Percentiles rank a stretch among this genome's conserved stretches.
Evolutionary conservation across 225 moss, liverwort and hornwort genomes (phyloP).

Genomic region (Anthoceros angustus): DNA sequence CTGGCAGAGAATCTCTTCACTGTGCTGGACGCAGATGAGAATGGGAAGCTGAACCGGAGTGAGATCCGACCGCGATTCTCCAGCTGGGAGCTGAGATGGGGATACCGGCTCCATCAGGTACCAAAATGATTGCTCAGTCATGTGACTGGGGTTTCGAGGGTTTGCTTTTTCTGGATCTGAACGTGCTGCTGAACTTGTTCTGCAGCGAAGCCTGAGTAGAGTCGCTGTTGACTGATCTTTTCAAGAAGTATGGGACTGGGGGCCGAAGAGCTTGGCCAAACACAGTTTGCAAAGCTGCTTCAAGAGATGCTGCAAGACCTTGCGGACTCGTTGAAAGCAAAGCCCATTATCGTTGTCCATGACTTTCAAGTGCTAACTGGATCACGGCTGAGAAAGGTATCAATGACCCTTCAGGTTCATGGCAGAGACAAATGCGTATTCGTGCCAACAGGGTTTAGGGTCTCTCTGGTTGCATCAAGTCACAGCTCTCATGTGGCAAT

Average conservation of each 20-base stretch:
- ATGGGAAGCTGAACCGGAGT: conserved; percentile 82
- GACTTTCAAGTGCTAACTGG: conserved; percentile 77
- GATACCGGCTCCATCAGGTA: conserved; percentile 79
- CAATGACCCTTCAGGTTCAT: not conserved
- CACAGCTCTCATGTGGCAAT: not conserved
- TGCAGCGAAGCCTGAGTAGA: conserved; percentile 78
- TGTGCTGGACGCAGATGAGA: conserved; percentile 78
- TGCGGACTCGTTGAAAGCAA: conserved; percentile 50
- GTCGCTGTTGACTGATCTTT: conserved; percentile 55
- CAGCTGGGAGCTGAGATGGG: conserved; percentile 87
- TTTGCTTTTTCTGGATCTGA: conserved; percentile 9
- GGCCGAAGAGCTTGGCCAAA: conserved; percentile 82
- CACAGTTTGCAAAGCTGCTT: conserved; percentile 76
- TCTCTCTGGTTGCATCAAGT: not conserved
- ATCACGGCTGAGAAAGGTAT: conserved; percentile 76
- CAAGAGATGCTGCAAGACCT: conserved; percentile 89
- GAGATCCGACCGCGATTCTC: conserved; percentile 84
- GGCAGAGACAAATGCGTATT: not conserved
- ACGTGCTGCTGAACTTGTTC: conserved; percentile 6
- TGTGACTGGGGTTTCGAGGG: not conserved
- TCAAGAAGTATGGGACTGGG: conserved; percentile 48
- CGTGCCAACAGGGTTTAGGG: not conserved
- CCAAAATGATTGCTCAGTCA: not conserved
- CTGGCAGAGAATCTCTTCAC: conserved; percentile 71
- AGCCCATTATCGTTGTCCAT: conserved; percentile 61